These are phyloP conservation scores for Boletus sp. DNA, from an alignment of 768 basidiomycete species.

Conservation along the genomic window DNA sequence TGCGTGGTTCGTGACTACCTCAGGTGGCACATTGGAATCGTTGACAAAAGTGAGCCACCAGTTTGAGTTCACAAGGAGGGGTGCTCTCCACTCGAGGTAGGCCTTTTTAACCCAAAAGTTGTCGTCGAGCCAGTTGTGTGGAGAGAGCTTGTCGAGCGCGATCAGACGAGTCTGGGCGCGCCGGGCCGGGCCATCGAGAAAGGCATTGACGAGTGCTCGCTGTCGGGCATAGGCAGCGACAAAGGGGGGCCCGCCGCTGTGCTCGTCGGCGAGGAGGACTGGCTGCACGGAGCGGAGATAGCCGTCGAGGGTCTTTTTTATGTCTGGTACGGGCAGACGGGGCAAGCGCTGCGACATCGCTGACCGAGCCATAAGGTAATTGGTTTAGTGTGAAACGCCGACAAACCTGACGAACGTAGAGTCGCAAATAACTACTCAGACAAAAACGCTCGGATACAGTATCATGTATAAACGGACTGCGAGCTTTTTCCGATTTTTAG, in stretches of 20 bases:
- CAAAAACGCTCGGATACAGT: no score
- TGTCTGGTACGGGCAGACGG: slow-evolving; percentile 79
- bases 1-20: slow-evolving; percentile 24
- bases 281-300: slow-evolving; percentile 82
- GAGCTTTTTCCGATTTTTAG: no score
- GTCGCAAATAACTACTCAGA: neutral
- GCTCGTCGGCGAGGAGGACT: slow-evolving; percentile 72
- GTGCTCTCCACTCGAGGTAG: slow-evolving; percentile 85
- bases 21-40: slow-evolving; percentile 59
- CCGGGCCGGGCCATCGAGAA: slow-evolving; percentile 9
- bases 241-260: slow-evolving; percentile 52
- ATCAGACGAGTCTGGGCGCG: slow-evolving; percentile 25
- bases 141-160: slow-evolving; percentile 82
- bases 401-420: no score
- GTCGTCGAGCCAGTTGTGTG: slow-evolving; percentile 92
- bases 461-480: no score
- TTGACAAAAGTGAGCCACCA: slow-evolving; percentile 93
- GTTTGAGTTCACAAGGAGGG: slow-evolving; percentile 87
- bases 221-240: slow-evolving; percentile 21
- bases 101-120: slow-evolving; percentile 88
- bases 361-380: slow-evolving; percentile 14
- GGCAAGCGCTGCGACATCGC: slow-evolving; percentile 43
- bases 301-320: slow-evolving; percentile 68
- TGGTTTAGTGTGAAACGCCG: no score
- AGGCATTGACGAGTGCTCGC: slow-evolving; percentile 18